Evolutionary conservation across 768 basidiomycete species (phyloP).

Genomic region (Pulveroboletus sp.): DNA sequence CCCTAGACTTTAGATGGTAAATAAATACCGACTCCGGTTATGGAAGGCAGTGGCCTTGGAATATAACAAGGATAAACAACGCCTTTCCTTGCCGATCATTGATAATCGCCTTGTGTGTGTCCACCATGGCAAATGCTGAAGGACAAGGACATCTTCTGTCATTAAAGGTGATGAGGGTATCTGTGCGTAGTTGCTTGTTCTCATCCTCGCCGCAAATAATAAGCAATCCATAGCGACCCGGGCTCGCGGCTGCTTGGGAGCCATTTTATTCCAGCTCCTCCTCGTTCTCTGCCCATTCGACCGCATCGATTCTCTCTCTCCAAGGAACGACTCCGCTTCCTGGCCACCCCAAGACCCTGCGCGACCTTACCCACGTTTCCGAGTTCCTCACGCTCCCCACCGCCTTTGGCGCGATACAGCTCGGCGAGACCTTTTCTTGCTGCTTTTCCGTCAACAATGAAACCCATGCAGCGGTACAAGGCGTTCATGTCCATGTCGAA

Average conservation of each 20-base stretch:
- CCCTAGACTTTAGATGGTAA: too few species aligned
- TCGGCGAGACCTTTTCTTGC: slow-evolving; percentile 87
- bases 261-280: slow-evolving; percentile 85
- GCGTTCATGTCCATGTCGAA: slow-evolving; percentile 69
- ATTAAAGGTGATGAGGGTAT: slow-evolving; percentile 85
- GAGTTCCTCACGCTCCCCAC: slow-evolving; percentile 79
- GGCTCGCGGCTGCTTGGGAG: slow-evolving; percentile 74
- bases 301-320: slow-evolving; percentile 72
- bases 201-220: slow-evolving; percentile 1
- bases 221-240: slow-evolving; percentile 54
- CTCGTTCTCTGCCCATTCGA: slow-evolving; percentile 78
- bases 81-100: neutral
- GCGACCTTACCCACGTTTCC: slow-evolving; percentile 76
- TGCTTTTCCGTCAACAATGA: slow-evolving; percentile 84
- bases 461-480: slow-evolving; percentile 57
- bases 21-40: too few species aligned
- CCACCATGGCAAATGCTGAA: slow-evolving; percentile 37
- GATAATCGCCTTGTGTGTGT: neutral
- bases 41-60: slow-evolving; percentile 17
- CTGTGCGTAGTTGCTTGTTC: slow-evolving; percentile 51
- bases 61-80: slow-evolving; percentile 26
- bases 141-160: slow-evolving; percentile 66
- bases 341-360: slow-evolving; percentile 79
- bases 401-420: slow-evolving; percentile 82
- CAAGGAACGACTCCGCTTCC: slow-evolving; percentile 69